These are phyloP conservation scores for Xylariomycetidae sp. DNA, from an alignment of 2,329 filamentous ascomycete genomes.

Conservation along the genomic window DNA sequence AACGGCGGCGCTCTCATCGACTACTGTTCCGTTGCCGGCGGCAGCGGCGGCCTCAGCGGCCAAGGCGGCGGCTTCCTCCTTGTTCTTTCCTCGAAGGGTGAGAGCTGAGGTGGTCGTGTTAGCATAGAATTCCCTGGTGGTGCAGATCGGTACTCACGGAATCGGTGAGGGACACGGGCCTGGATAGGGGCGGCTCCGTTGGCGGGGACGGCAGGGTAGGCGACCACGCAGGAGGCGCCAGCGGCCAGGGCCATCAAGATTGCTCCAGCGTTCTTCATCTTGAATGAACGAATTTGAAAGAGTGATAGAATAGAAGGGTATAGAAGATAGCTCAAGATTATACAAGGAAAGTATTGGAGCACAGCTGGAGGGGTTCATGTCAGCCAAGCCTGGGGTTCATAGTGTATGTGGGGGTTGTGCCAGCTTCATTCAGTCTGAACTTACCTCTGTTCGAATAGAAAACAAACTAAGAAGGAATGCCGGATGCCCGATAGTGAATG, in stretches of 20 bases:
- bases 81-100: background rate
- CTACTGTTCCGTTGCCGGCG: too few species aligned
- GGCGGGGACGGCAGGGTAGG: constrained; percentile 18
- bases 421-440: constrained; percentile 4
- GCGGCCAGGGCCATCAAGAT: constrained; percentile 32
- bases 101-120: background rate
- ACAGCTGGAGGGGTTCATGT: constrained; percentile 18
- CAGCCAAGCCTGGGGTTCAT: too few species aligned
- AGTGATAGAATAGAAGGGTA: constrained; percentile 5
- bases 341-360: constrained; percentile 20
- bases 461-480: constrained; percentile 16
- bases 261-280: constrained; percentile 36
- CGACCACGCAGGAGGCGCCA: constrained; percentile 28
- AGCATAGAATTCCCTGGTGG: too few species aligned
- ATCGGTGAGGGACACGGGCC: constrained; percentile 9
- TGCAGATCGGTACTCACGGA: too few species aligned
- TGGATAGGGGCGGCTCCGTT: constrained; percentile 3
- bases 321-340: constrained; percentile 8
- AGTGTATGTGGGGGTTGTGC: background rate
- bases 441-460: constrained; percentile 21
- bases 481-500: constrained; percentile 8
- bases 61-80: background rate
- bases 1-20: too few species aligned
- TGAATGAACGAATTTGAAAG: constrained; percentile 20
- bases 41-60: background rate